Base-by-base conservation (phyloP, 805 yeast species). In the Hanseniaspora lachancei region DNA sequence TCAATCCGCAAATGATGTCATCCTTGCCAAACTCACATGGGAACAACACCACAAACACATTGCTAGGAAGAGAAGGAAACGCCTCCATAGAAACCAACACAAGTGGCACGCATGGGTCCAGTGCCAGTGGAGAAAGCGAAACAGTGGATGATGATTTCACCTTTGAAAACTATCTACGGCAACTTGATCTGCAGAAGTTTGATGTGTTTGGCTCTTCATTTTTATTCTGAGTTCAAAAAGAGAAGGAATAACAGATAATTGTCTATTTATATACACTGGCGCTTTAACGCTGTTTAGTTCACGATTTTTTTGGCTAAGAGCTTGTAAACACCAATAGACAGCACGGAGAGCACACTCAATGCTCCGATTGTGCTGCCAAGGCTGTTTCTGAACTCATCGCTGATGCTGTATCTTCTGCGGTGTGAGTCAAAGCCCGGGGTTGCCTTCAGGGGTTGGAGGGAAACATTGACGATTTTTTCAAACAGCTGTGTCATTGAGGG, bases 401-500 rank as follows among this genome's bases (percentile, higher is more conserved):
- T 84, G n/a, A 53, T 36, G 21, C 39, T 39, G 13, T 72, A 64
- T 2, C 77, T 77, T 2, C 72, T 69, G 1, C 77, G 75, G 54
- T 82, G 89, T 0, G 84, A 85, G 39, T 84, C 86, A 41, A 81
- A 71, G 0, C 86, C 86, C 0, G 93, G 86, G 0, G 97, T 91
- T 6, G 88, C 84, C 7, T 75, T 67, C 43, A 81, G 78, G 0
- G 98, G 98, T 41, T 70, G 70, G 57, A 81, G 79, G 0, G 97
- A 95, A 0, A 95, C 93, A 60, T 88, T 95, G 0, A 89, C 95
- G 24, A 93, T 68, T 62, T 86, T 95, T 27, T 85, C 82, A 65
- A 91, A 86, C 21, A 93, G 71, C 61, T 95, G 97, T 59, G 81
- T 80, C 39, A 91, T 66, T 0, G 96, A 77, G 1, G 86, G 76